Percentiles rank a stretch among this genome's conserved stretches.
phyloP scores from a whole-genome alignment of 176 grass and related monocot genomes.

The Oryza nivara region DNA sequence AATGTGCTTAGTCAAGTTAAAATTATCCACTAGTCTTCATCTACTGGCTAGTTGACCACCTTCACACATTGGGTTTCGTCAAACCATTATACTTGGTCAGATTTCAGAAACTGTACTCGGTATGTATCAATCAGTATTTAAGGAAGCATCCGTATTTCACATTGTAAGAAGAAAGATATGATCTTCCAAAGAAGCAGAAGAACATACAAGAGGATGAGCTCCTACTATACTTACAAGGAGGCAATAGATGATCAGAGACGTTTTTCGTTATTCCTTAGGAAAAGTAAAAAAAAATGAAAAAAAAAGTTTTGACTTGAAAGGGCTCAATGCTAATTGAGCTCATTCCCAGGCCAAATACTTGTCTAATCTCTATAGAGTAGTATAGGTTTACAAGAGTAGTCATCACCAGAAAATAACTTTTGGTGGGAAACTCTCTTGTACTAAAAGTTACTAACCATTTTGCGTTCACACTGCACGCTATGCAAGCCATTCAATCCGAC shows the following conservation, averaged over 20 bases:
- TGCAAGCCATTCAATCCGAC: constrained; percentile 44
- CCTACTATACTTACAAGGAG: not conserved
- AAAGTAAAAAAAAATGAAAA: not conserved
- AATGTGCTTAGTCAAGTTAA: not conserved
- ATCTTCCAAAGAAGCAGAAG: not conserved
- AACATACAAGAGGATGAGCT: not conserved
- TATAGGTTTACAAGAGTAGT: not conserved
- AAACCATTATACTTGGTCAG: not conserved
- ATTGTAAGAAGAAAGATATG: not conserved
- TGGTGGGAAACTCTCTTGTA: constrained; percentile 32
- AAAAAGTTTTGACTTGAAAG: not conserved
- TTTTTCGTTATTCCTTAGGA: constrained; percentile 14
- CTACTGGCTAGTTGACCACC: not conserved
- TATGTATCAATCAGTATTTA: not conserved
- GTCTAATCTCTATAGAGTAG: not conserved
- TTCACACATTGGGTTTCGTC: not conserved
- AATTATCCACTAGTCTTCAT: not conserved
- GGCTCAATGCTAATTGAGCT: constrained; percentile 61
- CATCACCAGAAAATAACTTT: not conserved
- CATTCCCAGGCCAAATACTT: not conserved
- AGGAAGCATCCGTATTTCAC: not conserved
- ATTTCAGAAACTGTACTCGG: not conserved
- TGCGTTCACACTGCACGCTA: not conserved
- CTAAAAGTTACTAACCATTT: constrained; percentile 8
- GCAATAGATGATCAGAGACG: not conserved